Evolutionary conservation across 2,329 filamentous ascomycete genomes (phyloP).

Genomic region (Xylaria sp.): DNA sequence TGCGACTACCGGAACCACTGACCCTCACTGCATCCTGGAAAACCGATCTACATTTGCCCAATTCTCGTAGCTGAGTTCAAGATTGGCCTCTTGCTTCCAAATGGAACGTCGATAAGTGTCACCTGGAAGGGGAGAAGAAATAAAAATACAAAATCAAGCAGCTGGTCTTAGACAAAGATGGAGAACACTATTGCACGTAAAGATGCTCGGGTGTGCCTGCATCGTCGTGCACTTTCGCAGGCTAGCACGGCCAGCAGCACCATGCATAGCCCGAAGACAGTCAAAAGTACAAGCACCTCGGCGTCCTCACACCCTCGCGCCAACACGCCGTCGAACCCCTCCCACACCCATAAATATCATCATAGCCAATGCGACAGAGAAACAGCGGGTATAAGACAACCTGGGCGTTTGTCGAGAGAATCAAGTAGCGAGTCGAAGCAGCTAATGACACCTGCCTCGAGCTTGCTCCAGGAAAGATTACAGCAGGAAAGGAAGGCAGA

Average conservation of each 20-base stretch:
- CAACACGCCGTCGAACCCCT: slow-evolving; percentile 52
- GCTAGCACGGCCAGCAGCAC: slow-evolving; percentile 55
- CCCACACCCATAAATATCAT: slow-evolving; percentile 55
- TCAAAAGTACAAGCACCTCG: slow-evolving; percentile 57
- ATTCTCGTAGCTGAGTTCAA: slow-evolving; percentile 32
- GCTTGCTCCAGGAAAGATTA: slow-evolving; percentile 66
- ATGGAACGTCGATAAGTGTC: slow-evolving; percentile 31
- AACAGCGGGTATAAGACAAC: slow-evolving; percentile 51
- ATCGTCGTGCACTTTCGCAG: slow-evolving; percentile 59
- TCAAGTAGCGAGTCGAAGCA: slow-evolving; percentile 57
- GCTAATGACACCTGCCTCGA: slow-evolving; percentile 56
- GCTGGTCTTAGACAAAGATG: slow-evolving; percentile 39
- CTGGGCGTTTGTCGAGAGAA: slow-evolving; percentile 57
- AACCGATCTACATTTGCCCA: slow-evolving; percentile 10
- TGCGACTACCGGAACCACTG: slow-evolving; percentile 21
- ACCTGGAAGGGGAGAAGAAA: background rate
- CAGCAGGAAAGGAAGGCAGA: slow-evolving; percentile 63
- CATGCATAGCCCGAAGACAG: slow-evolving; percentile 55
- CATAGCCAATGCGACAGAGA: slow-evolving; percentile 54
- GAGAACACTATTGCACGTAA: slow-evolving; percentile 40
- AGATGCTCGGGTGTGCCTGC: slow-evolving; percentile 45
- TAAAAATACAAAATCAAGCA: background rate
- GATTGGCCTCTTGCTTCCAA: slow-evolving; percentile 24
- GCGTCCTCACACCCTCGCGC: slow-evolving; percentile 53
- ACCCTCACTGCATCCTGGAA: slow-evolving; percentile 20